phyloP scores from a whole-genome alignment of 179 eudicot genomes.

The Monotropa hypopitys region DNA sequence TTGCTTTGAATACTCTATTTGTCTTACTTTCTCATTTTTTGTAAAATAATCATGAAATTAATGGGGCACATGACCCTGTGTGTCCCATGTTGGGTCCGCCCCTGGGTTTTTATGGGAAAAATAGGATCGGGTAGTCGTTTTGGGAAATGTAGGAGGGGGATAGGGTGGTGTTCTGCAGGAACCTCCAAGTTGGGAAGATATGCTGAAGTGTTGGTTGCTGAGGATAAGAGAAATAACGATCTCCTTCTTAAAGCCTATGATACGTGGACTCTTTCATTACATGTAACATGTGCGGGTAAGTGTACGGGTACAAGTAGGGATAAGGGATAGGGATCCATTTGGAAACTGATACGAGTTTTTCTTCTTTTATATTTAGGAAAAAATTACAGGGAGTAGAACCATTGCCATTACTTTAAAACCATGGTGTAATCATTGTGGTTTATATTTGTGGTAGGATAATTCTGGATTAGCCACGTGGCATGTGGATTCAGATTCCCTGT shows the following conservation, averaged over 20 bases:
- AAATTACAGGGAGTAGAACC: not conserved
- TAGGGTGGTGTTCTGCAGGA: not conserved
- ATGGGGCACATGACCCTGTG: no score
- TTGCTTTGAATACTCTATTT: no score
- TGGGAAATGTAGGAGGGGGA: not conserved
- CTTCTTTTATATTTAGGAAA: not conserved
- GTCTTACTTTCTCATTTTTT: no score
- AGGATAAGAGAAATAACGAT: not conserved
- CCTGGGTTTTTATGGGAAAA: not conserved
- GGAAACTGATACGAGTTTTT: not conserved
- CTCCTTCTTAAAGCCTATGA: not conserved
- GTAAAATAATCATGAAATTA: no score
- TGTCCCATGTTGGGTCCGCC: no score
- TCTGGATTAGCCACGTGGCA: no score
- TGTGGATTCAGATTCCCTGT: no score
- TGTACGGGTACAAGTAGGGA: no score
- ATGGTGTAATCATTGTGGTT: not conserved
- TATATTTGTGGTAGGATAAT: no score
- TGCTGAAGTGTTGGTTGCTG: not conserved
- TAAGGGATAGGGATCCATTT: no score
- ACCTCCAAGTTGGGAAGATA: not conserved
- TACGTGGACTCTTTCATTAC: not conserved
- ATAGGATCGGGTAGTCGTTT: not conserved
- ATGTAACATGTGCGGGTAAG: not conserved
- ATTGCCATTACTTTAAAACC: not conserved